Evolutionary conservation across 1,284 basidiomycete species (phyloP).

Genomic region (Xanthoconium separans): DNA sequence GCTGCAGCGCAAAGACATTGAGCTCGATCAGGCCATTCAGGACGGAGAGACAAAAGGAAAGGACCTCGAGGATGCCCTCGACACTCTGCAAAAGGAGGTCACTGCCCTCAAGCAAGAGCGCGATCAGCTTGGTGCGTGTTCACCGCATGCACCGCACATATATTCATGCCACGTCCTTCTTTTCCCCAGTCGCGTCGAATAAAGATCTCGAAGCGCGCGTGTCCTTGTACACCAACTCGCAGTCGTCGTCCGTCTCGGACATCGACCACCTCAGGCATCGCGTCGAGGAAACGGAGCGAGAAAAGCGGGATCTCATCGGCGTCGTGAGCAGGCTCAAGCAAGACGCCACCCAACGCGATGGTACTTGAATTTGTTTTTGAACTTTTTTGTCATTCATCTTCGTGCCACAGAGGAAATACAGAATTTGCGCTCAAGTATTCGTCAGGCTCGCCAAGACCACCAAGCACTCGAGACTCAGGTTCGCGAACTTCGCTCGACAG

Average conservation of each 20-base stretch:
- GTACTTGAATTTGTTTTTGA: constrained; percentile 33
- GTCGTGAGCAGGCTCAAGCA: constrained; percentile 74
- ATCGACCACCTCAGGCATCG: constrained; percentile 54
- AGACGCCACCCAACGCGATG: constrained; percentile 66
- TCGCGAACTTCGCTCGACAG: constrained; percentile 65
- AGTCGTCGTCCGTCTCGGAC: constrained; percentile 60
- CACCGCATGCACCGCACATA: not conserved
- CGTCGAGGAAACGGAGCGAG: constrained; percentile 70
- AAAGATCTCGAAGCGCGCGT: constrained; percentile 54
- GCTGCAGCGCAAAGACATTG: constrained; percentile 66
- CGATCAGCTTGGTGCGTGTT: constrained; percentile 57
- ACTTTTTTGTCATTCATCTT: constrained; percentile 8
- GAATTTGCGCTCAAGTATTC: constrained; percentile 62
- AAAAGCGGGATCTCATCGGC: constrained; percentile 76
- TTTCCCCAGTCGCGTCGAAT: constrained; percentile 47
- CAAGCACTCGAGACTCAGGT: constrained; percentile 62
- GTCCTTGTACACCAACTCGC: constrained; percentile 49
- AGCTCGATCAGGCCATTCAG: constrained; percentile 75
- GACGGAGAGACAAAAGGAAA: constrained; percentile 61
- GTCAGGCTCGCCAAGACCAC: constrained; percentile 73
- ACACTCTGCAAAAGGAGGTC: constrained; percentile 54
- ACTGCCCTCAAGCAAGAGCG: constrained; percentile 54
- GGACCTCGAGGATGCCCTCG: constrained; percentile 53
- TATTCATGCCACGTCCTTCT: constrained; percentile 7
- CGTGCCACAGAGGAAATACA: constrained; percentile 60